Evolutionary conservation across 2,329 filamentous ascomycete species (phyloP), one percentile per base, ranked within the genome.

Genomic region (Didymella lethalis): DNA sequence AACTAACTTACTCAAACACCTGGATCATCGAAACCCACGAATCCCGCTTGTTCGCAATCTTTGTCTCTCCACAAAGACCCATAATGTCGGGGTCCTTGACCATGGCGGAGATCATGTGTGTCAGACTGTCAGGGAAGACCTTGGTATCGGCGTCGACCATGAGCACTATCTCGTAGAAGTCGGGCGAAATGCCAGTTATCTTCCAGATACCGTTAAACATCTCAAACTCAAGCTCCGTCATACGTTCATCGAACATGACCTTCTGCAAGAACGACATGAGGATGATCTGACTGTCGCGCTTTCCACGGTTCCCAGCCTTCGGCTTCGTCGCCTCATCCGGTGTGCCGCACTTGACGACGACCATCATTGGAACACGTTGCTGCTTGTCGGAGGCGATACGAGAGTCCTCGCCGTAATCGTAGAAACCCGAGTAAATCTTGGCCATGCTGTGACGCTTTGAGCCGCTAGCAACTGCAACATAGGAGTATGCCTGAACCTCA

Each of bases 161-260:
- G 79, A 99, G 91, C 62, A 98, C 92, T 25, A 94, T 90, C 78
- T 99, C 95, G 78, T 98, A 99, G 77, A 93, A 99, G 79, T 99
- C 95, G 14, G 95, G 95, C 4, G 93, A 96, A 64, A 99, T 98
- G 68, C 96, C 96, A 18, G 95, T 99, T 44, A 99, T 92, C 78
- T 97, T 97, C 93, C 94, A 99, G 64, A 99, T 85, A 53, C 95
- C 95, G 76, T 98, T 99, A 83, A 99, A 99, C 91, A 99, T 98
- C 76, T 99, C 95, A 74, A 93, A 99, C 78, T 99, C 95, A 51
- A 99, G 89, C 78, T 99, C 94, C 18, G 96, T 99, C 95, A 99
- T 99, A 62, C 95, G 91, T 80, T 99, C 96, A 76, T 99, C 95
- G 72, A 99, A 99, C 95, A 99, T 99, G 74, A 99, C 95, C 82